phyloP scores from a whole-genome alignment of 2,329 filamentous ascomycete species.

The Pyrenophora seminiperda region DNA sequence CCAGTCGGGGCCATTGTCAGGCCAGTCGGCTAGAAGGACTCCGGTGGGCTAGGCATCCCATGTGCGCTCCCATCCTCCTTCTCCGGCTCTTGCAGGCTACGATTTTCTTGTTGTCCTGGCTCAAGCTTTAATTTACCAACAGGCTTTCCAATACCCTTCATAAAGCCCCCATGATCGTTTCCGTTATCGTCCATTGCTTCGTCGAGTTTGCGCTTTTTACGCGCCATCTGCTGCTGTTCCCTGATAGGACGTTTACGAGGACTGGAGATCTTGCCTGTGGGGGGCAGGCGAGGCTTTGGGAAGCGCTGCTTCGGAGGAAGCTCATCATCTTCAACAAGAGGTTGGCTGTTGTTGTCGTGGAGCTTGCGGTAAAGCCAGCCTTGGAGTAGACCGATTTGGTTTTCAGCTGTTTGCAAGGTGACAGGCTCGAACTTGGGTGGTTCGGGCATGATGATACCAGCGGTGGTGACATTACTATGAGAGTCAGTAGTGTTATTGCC shows the following conservation, averaged over 20 bases:
- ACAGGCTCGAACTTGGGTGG: conserved; percentile 76
- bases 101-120: conserved; percentile 63
- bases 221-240: conserved; percentile 81
- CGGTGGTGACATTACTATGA: conserved; percentile 62
- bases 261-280: conserved; percentile 85
- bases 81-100: conserved; percentile 65
- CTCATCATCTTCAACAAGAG: conserved; percentile 92
- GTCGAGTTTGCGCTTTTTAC: conserved; percentile 80
- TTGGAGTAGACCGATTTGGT: conserved; percentile 84
- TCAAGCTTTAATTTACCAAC: conserved; percentile 56
- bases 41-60: conserved; percentile 82
- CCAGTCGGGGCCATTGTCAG: background rate
- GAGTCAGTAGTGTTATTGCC: conserved; percentile 25
- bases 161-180: conserved; percentile 33
- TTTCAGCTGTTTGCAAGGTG: conserved; percentile 75
- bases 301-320: conserved; percentile 87
- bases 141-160: conserved; percentile 59
- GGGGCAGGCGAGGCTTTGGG: conserved; percentile 63
- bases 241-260: conserved; percentile 82
- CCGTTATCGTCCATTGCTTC: conserved; percentile 50
- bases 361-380: conserved; percentile 92
- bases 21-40: conserved; percentile 59
- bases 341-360: conserved; percentile 79
- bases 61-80: conserved; percentile 69
- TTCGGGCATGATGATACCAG: conserved; percentile 67